These are phyloP conservation scores for Solanum virginianum DNA, from an alignment of 257 asterid genomes.

Conservation along the genomic window DNA sequence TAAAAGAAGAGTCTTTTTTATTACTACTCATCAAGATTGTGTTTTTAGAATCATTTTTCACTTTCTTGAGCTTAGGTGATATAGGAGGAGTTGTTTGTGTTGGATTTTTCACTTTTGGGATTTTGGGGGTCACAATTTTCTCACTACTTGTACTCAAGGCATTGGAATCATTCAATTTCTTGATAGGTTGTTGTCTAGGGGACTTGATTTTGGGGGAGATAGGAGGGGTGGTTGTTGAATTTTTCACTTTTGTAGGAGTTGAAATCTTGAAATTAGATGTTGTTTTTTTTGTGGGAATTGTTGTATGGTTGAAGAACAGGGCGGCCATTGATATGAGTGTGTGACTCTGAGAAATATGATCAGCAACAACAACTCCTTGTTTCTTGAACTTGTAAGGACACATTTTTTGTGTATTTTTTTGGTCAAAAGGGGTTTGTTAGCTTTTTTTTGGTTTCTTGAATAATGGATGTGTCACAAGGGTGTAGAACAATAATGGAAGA, in stretches of 20 bases:
- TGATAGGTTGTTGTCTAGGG: slow-evolving; percentile 24
- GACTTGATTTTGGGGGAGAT: slow-evolving; percentile 30
- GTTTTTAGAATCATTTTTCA: neutral
- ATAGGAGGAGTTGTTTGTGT: slow-evolving; percentile 8
- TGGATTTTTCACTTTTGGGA: neutral
- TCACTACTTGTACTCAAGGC: slow-evolving; percentile 8
- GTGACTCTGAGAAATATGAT: neutral
- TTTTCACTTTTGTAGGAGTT: neutral
- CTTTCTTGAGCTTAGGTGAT: slow-evolving; percentile 27
- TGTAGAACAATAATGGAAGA: neutral
- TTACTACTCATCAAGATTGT: slow-evolving; percentile 13
- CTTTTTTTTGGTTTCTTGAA: neutral
- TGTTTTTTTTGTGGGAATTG: slow-evolving; percentile 19
- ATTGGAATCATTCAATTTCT: slow-evolving; percentile 14
- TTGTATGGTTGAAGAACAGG: slow-evolving; percentile 38
- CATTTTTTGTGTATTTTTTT: slow-evolving; percentile 3
- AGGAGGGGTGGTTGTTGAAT: slow-evolving; percentile 10
- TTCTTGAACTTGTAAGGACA: slow-evolving; percentile 44
- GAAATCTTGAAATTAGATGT: neutral
- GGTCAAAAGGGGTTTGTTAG: slow-evolving; percentile 13
- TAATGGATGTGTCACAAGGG: neutral
- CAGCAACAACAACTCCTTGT: slow-evolving; percentile 10
- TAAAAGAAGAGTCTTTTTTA: slow-evolving; percentile 11
- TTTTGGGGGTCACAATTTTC: slow-evolving; percentile 11
- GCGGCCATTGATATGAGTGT: slow-evolving; percentile 25